These are phyloP conservation scores for Euphorbia celastroides DNA, from an alignment of 441 rosid genomes.

Conservation along the genomic window DNA sequence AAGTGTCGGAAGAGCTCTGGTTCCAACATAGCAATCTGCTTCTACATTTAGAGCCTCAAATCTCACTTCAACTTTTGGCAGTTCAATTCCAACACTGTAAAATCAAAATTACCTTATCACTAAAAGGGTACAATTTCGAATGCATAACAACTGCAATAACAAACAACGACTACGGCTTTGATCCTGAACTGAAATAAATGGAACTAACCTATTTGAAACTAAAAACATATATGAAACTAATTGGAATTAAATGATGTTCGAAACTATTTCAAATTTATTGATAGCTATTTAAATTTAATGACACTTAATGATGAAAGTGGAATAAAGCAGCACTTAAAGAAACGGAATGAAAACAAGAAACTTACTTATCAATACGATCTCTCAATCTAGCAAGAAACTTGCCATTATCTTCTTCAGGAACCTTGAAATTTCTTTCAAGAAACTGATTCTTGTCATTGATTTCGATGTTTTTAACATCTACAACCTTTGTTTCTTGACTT, in stretches of 20 bases:
- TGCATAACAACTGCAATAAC: too few relatives aligned
- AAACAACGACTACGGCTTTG: too few relatives aligned
- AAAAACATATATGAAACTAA: too few relatives aligned
- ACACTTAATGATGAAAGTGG: too few relatives aligned
- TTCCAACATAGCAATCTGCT: slow-evolving; percentile 56
- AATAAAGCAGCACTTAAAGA: too few relatives aligned
- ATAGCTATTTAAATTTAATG: too few relatives aligned
- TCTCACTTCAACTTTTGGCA: slow-evolving; percentile 65
- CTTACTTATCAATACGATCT: slow-evolving; percentile 4
- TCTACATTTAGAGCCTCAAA: slow-evolving; percentile 53
- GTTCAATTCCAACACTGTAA: slow-evolving; percentile 50
- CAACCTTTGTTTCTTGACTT: not conserved
- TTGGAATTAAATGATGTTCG: too few relatives aligned
- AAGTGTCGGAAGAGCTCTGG: slow-evolving; percentile 71
- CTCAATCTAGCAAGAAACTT: slow-evolving; percentile 7
- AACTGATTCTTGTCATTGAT: slow-evolving; percentile 3
- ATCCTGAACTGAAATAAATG: too few relatives aligned
- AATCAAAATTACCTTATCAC: not conserved
- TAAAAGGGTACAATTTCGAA: too few relatives aligned
- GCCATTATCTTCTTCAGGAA: slow-evolving; percentile 12
- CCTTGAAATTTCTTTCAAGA: slow-evolving; percentile 6
- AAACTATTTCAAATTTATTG: too few relatives aligned
- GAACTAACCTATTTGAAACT: too few relatives aligned
- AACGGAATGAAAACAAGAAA: not conserved
- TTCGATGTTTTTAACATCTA: slow-evolving; percentile 5